A percentile compares a stretch with the other conserved stretches of the same genome.
phyloP scores from a whole-genome alignment of 1,139 yeast genomes.

The Suhomyces wounanorum region DNA sequence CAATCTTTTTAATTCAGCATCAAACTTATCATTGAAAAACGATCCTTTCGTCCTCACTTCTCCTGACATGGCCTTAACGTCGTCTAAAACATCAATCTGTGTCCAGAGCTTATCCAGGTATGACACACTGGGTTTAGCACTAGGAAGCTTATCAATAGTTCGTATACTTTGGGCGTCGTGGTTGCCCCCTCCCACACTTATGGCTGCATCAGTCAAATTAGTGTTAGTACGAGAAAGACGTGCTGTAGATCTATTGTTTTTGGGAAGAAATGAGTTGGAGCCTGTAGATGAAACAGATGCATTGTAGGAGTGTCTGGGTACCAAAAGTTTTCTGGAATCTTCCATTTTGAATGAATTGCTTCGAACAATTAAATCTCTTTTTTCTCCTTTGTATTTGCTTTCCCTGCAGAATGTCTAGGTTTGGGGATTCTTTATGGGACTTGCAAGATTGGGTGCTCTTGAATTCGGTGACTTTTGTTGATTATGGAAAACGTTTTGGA shows the following conservation, averaged over 20 bases:
- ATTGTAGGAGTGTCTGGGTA: conserved; percentile 17
- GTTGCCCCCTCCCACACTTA: background rate
- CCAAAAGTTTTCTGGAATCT: conserved; percentile 11
- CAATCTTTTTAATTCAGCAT: conserved; percentile 54
- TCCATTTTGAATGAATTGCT: conserved; percentile 4
- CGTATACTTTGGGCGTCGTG: conserved; percentile 30
- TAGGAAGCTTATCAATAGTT: conserved; percentile 47
- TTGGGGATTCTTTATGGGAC: too few species aligned
- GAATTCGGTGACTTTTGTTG: too few species aligned
- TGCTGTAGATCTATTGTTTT: conserved; percentile 16
- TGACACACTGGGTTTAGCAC: conserved; percentile 53
- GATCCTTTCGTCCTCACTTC: conserved; percentile 55
- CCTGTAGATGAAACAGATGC: conserved; percentile 14
- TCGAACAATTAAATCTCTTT: too few species aligned
- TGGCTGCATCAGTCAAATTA: conserved; percentile 21
- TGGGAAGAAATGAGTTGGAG: conserved; percentile 8
- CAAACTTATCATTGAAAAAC: conserved; percentile 65
- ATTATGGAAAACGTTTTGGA: too few species aligned
- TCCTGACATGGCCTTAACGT: conserved; percentile 66
- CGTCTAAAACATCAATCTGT: conserved; percentile 83
- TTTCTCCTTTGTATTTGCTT: too few species aligned
- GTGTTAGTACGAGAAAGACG: conserved; percentile 33
- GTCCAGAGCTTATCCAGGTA: conserved; percentile 82
- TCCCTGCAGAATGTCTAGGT: too few species aligned
- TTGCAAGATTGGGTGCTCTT: too few species aligned